These are phyloP conservation scores for Alternaria longipes DNA, from an alignment of 2,329 filamentous ascomycete species.

Conservation along the genomic window DNA sequence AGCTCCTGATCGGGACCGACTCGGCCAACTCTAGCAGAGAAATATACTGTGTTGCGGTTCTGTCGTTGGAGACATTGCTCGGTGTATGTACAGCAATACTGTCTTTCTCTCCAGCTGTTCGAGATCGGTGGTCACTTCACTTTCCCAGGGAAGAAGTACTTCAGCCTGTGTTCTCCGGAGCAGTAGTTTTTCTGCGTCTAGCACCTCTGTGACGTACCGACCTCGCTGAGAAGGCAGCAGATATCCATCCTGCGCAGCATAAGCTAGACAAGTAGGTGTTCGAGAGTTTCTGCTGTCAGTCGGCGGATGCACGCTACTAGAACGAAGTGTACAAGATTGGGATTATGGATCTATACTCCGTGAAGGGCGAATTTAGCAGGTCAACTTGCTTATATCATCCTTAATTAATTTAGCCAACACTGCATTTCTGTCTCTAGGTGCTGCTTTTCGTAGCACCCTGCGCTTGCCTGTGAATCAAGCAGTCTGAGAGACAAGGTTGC, in stretches of 20 bases:
- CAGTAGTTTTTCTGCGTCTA: background rate
- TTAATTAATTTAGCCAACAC: too few relatives aligned
- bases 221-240: too few relatives aligned
- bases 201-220: too few relatives aligned
- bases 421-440: too few relatives aligned
- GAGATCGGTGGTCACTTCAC: background rate
- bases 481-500: too few relatives aligned
- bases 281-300: background rate
- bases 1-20: background rate
- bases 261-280: background rate
- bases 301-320: background rate
- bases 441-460: too few relatives aligned
- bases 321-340: background rate
- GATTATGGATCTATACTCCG: too few relatives aligned
- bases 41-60: background rate
- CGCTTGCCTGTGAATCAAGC: too few relatives aligned
- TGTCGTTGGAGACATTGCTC: background rate
- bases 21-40: background rate
- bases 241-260: too few relatives aligned
- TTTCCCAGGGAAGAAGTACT: background rate
- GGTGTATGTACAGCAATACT: constrained; percentile 1
- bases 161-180: background rate
- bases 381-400: too few relatives aligned
- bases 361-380: too few relatives aligned
- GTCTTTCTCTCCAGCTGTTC: background rate